These are phyloP conservation scores for Gilbertella persicaria DNA, from an alignment of 371 early-diverging fungal species.

Conservation along the genomic window DNA sequence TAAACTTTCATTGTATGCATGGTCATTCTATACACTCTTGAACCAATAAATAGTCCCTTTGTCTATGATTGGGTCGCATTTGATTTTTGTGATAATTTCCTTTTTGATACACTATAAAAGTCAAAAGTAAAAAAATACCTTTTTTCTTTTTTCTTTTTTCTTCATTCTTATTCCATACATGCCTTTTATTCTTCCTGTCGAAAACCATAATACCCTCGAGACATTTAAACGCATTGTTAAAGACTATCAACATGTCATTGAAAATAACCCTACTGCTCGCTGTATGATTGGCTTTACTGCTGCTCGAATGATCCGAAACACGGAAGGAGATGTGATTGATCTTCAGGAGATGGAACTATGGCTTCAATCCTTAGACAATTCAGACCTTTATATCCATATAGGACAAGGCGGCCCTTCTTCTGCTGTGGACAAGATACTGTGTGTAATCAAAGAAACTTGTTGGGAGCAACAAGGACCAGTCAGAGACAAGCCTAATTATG, in stretches of 20 bases:
- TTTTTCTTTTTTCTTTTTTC: background rate
- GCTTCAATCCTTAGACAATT: conserved; percentile 6
- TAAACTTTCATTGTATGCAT: background rate
- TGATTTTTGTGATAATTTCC: background rate
- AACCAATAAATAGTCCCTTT: no score
- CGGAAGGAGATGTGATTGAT: conserved; percentile 3
- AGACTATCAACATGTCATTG: conserved; percentile 8
- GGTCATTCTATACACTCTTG: no score
- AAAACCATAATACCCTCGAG: background rate
- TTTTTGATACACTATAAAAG: background rate
- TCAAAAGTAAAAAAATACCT: background rate
- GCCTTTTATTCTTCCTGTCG: conserved; percentile 8
- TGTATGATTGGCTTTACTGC: conserved; percentile 22
- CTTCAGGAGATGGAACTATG: conserved; percentile 10
- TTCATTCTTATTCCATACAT: conserved; percentile 5
- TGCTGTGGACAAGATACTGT: no score
- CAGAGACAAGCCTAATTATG: no score
- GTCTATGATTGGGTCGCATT: background rate
- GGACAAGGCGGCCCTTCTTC: no score
- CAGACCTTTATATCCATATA: background rate
- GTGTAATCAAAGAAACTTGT: no score
- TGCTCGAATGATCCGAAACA: conserved; percentile 11
- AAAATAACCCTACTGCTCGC: conserved; percentile 9
- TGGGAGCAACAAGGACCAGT: no score
- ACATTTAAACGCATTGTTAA: conserved; percentile 6